Percentiles rank a stretch among this genome's conserved stretches.
Conservation (phyloP, 306 rosid genomes). For the Cucumis melo region DNA sequence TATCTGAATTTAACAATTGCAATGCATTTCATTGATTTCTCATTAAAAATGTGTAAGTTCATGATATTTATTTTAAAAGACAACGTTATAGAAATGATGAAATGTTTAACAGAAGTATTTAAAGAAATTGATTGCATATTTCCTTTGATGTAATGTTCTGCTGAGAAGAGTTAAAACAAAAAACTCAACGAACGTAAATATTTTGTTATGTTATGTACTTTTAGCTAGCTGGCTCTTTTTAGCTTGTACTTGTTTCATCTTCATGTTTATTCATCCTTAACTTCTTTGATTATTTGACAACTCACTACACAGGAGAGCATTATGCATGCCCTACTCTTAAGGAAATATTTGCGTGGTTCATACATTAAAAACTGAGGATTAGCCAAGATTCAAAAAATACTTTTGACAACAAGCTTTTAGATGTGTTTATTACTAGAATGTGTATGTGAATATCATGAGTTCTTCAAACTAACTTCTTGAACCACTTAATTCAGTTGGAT, state of each 20-base stretch:
- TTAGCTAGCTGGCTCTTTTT: background rate
- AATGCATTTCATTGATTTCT: background rate
- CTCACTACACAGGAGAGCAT: background rate
- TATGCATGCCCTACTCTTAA: background rate
- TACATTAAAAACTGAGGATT: background rate
- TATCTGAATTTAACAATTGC: background rate
- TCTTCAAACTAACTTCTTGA: background rate
- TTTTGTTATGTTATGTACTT: background rate
- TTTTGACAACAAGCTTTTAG: background rate
- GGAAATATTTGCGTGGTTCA: background rate
- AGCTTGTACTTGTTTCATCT: background rate
- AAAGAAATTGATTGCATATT: background rate
- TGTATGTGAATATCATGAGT: background rate
- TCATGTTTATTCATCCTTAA: background rate
- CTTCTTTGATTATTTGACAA: background rate
- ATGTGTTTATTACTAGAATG: background rate
- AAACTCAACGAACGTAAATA: background rate
- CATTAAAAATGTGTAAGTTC: background rate
- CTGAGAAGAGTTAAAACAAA: background rate
- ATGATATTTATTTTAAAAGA: background rate
- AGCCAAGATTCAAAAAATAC: background rate
- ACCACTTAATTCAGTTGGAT: slow-evolving; percentile 46
- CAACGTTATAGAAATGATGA: background rate
- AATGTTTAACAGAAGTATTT: background rate
- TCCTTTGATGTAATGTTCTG: background rate